phyloP scores from a whole-genome alignment of 441 rosid genomes.

The Francoa sonchifolia region DNA sequence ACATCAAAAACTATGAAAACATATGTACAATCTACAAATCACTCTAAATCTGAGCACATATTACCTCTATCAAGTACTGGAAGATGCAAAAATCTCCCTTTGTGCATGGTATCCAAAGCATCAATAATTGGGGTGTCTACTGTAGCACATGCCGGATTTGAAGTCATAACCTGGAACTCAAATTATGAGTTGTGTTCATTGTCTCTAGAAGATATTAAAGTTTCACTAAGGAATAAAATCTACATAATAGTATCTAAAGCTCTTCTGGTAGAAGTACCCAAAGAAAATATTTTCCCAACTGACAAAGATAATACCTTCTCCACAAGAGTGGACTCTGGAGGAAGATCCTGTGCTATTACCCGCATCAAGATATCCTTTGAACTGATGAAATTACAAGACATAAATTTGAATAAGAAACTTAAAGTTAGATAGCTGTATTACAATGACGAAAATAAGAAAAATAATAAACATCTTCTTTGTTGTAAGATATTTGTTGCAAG shows the following conservation, averaged over 20 bases:
- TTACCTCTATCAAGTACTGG: slow-evolving; percentile 81
- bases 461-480: too few species aligned
- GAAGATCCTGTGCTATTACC: slow-evolving; percentile 65
- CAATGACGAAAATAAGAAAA: too few species aligned
- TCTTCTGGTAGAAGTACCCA: too few species aligned
- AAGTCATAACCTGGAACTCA: slow-evolving; percentile 75
- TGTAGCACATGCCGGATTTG: slow-evolving; percentile 82
- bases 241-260: too few species aligned
- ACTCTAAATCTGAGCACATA: slow-evolving; percentile 2
- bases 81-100: slow-evolving; percentile 93
- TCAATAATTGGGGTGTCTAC: slow-evolving; percentile 84
- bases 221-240: too few species aligned
- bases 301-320: slow-evolving; percentile 50
- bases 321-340: slow-evolving; percentile 56
- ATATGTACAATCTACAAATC: slow-evolving; percentile 6
- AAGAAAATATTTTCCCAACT: slow-evolving; percentile 1
- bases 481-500: too few species aligned
- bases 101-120: slow-evolving; percentile 87
- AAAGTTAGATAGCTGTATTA: too few species aligned
- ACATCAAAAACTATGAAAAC: slow-evolving; percentile 16
- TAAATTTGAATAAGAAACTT: slow-evolving; percentile 6
- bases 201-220: too few species aligned
- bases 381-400: slow-evolving; percentile 26
- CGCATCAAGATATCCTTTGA: slow-evolving; percentile 96
- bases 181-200: slow-evolving; percentile 10